These are phyloP conservation scores for Pythium brachiatum DNA, from an alignment of 352 stramenopile genomes.

Conservation along the genomic window DNA sequence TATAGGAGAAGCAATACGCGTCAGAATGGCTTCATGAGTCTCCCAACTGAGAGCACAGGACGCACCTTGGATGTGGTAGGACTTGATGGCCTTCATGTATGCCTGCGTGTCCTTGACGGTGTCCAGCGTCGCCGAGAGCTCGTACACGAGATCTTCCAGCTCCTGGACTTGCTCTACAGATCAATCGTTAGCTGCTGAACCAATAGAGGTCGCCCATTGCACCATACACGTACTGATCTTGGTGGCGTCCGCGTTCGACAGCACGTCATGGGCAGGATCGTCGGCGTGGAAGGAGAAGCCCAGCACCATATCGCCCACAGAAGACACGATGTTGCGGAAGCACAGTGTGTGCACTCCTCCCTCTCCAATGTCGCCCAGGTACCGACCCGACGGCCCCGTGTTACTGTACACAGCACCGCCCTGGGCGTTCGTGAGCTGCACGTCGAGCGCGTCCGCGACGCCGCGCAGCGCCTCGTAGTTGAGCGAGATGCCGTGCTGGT, in stretches of 20 bases:
- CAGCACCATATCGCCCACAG: constrained; percentile 67
- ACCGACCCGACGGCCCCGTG: constrained; percentile 53
- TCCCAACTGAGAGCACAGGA: background rate
- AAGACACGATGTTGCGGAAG: constrained; percentile 64
- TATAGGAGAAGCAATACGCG: background rate
- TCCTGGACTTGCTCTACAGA: constrained; percentile 79
- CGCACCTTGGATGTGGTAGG: constrained; percentile 68
- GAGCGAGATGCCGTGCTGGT: constrained; percentile 84
- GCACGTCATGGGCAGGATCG: constrained; percentile 79
- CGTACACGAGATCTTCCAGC: constrained; percentile 84
- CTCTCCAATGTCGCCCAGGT: constrained; percentile 50
- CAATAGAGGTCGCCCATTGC: background rate
- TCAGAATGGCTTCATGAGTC: background rate
- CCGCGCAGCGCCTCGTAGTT: constrained; percentile 82
- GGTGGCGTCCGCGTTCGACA: constrained; percentile 85
- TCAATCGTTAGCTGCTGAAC: background rate
- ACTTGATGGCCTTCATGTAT: constrained; percentile 87
- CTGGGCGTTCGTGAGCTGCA: constrained; percentile 62
- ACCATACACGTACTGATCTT: constrained; percentile 75
- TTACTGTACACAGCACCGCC: constrained; percentile 54
- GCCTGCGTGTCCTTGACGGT: constrained; percentile 86
- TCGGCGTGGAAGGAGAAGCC: constrained; percentile 88
- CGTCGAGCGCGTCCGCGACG: constrained; percentile 66
- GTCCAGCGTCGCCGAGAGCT: constrained; percentile 82
- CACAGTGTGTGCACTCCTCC: constrained; percentile 64